Conservation (phyloP, 345 rosid genomes). For the Brassica carinata region DNA sequence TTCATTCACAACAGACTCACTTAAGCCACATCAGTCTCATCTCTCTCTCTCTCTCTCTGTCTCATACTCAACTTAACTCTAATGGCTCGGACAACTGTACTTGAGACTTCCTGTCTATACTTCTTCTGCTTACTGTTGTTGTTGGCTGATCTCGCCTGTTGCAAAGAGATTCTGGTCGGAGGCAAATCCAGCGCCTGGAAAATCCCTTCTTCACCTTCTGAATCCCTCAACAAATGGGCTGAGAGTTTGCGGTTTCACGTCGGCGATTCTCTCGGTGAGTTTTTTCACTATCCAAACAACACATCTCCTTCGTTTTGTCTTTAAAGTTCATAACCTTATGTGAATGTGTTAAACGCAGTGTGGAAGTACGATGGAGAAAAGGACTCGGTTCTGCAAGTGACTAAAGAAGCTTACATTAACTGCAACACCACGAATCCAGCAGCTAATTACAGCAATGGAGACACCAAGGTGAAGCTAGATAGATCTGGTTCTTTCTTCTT, state of each 20-base stretch:
- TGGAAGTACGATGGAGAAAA: conserved; percentile 70
- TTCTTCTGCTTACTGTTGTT: conserved; percentile 33
- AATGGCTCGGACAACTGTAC: conserved; percentile 40
- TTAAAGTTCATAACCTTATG: not conserved
- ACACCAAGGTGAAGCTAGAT: conserved; percentile 42
- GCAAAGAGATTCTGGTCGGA: conserved; percentile 58
- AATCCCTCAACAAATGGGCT: conserved; percentile 81
- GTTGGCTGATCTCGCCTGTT: conserved; percentile 30
- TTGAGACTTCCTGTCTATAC: conserved; percentile 19
- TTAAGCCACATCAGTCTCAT: not conserved
- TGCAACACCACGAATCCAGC: conserved; percentile 43
- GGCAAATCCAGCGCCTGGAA: conserved; percentile 59
- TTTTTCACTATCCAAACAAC: not conserved
- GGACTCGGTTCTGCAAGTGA: conserved; percentile 50
- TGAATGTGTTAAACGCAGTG: conserved; percentile 36
- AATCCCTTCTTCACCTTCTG: conserved; percentile 65
- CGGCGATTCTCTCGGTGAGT: conserved; percentile 66
- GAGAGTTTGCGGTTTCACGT: conserved; percentile 57
- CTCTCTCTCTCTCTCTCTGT: not conserved
- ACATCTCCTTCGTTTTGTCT: not conserved
- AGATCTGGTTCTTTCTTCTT: conserved; percentile 42
- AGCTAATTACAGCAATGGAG: conserved; percentile 35
- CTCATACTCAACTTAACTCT: not conserved
- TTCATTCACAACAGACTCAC: not conserved
- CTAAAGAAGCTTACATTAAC: conserved; percentile 36